phyloP scores from a whole-genome alignment of 1,284 basidiomycete species.

The Exsudoporus floridanus region DNA sequence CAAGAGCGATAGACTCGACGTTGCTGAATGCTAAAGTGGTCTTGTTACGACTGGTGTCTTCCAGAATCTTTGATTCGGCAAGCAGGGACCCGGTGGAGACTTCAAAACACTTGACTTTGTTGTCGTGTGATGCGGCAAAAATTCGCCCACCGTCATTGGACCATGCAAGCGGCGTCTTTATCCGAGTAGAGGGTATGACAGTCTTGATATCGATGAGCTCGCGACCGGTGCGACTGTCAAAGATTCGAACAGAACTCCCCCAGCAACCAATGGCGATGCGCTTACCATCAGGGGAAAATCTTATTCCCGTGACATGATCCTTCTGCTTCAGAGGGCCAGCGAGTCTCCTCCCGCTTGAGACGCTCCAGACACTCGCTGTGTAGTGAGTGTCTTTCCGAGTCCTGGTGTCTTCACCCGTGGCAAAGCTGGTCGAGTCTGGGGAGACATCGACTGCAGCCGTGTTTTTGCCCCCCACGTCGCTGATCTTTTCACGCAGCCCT shows the following conservation, averaged over 20 bases:
- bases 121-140: neutral
- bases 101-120: neutral
- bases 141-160: neutral
- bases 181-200: neutral
- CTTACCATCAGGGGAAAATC: too few species aligned
- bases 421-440: neutral
- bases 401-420: too few species aligned
- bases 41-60: rapidly evolving
- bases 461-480: neutral
- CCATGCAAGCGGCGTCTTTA: neutral
- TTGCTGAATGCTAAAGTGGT: too few species aligned
- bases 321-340: neutral
- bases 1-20: neutral
- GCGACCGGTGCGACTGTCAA: too few species aligned
- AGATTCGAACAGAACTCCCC: too few species aligned
- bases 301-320: too few species aligned
- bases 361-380: neutral
- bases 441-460: neutral
- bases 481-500: neutral
- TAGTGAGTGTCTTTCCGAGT: too few species aligned
- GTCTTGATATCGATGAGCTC: neutral
- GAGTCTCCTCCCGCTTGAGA: neutral
- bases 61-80: neutral
- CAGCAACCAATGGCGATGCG: too few species aligned
- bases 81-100: neutral